Percentiles rank a stretch among this genome's conserved stretches.
phyloP scores from a whole-genome alignment of 768 basidiomycete genomes.

The Leccinum broughii region DNA sequence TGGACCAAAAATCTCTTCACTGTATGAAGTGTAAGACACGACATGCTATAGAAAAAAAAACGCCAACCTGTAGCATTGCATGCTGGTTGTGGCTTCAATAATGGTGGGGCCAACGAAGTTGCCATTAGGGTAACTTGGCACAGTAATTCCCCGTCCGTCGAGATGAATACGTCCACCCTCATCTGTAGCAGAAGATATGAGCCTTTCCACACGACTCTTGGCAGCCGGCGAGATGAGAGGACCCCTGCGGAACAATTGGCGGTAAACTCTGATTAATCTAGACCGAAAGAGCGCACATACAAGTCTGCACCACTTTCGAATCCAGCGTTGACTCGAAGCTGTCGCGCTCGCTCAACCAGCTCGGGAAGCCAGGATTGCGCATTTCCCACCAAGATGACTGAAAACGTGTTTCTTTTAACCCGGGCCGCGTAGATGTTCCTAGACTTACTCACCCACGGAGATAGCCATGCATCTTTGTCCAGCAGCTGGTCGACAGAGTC shows the following conservation, averaged over 20 bases:
- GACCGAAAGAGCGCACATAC: slow-evolving; percentile 37
- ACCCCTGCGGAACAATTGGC: slow-evolving; percentile 44
- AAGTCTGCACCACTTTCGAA: slow-evolving; percentile 87
- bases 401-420: slow-evolving; percentile 1
- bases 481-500: slow-evolving; percentile 58
- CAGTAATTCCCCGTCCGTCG: slow-evolving; percentile 74
- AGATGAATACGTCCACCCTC: slow-evolving; percentile 87
- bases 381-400: slow-evolving; percentile 81
- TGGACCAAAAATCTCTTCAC: slow-evolving; percentile 96
- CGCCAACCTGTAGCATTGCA: slow-evolving; percentile 84
- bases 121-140: slow-evolving; percentile 77
- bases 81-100: slow-evolving; percentile 76
- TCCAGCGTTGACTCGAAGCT: slow-evolving; percentile 83
- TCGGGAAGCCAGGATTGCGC: slow-evolving; percentile 82
- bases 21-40: slow-evolving; percentile 30
- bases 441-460: slow-evolving; percentile 67
- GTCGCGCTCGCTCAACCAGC: slow-evolving; percentile 76
- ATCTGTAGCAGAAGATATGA: slow-evolving; percentile 71
- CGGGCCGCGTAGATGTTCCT: not conserved
- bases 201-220: slow-evolving; percentile 69
- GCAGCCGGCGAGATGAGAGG: slow-evolving; percentile 83
- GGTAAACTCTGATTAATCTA: not conserved
- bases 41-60: slow-evolving; percentile 1
- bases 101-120: slow-evolving; percentile 96
- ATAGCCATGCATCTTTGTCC: slow-evolving; percentile 98